Evolutionary conservation across 2,329 filamentous ascomycete genomes (phyloP), one percentile per base, ranked within the genome.

Genomic region (Zymoseptoria ardabiliae): DNA sequence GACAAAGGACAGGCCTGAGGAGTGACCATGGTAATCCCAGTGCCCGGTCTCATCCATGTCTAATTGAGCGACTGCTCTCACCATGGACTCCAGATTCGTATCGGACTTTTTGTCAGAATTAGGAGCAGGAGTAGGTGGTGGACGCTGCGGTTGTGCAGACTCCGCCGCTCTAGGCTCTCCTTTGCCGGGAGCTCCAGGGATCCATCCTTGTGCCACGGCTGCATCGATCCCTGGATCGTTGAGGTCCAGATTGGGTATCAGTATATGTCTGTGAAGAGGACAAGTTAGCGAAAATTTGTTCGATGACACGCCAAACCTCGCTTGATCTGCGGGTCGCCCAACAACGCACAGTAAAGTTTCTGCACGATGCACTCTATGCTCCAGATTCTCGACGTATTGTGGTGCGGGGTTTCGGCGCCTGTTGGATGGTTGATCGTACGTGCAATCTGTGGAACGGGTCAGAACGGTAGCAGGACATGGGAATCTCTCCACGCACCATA

Each of bases 1-100:
- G 67, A 97, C 82, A 72, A 97, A 99, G 63, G 93, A 90, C 50
- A 92, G 83, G 2, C 93, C 92, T 0, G 94, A 97, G 0, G 93
- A 97, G 64, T 90, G 89, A 53, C 94, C 94, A 70, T 96, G 91
- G 69, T 96, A 99, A 74, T 97, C 92, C 86, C 91, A 96, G 67
- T 94, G 86, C 50, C 93, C 93, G 68, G 87, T 85, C 66, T 97
- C 93, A 68, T 96, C 91, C 35, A 97, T 81, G 69, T 97, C 93
- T 19, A 99, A 81, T 71, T 92, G 89, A 41, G 93, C 94, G 2
- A 93, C 91, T 50, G 90, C 90, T 71, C 93, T 89, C 59, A 97
- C 91, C 93, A 99, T 97, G 25, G 92, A 96, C 70, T 93, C 87
- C 23, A 99, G 79, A 64, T 93, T 84, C 10, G 84, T 85, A 65